Conservation (phyloP, 495 filamentous ascomycete genomes). For the Talaromyces adpressus region DNA sequence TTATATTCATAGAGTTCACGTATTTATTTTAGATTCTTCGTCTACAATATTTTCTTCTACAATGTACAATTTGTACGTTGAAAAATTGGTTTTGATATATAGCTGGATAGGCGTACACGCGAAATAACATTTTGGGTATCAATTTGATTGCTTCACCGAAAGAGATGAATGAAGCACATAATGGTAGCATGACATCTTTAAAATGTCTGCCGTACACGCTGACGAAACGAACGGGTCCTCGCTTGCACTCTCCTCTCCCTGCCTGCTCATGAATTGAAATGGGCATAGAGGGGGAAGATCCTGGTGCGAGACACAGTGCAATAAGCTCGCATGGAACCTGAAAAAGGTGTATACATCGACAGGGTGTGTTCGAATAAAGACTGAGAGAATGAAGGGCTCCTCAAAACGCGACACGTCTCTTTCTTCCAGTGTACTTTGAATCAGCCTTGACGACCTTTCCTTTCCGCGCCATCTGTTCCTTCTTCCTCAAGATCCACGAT, state of each 20-base stretch:
- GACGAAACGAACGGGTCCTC: neutral
- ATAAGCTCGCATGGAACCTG: neutral
- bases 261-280: neutral
- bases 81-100: neutral
- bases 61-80: neutral
- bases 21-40: conserved; percentile 7
- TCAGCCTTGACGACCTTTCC: conserved; percentile 87
- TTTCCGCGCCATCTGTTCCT: conserved; percentile 89
- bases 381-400: neutral
- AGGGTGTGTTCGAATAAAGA: neutral
- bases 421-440: conserved; percentile 90
- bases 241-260: neutral
- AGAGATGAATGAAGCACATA: neutral
- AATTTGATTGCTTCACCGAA: neutral
- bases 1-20: conserved; percentile 7
- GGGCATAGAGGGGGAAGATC: neutral
- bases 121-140: neutral
- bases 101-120: neutral
- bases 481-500: conserved; percentile 88
- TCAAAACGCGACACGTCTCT: conserved; percentile 57
- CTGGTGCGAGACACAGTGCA: neutral
- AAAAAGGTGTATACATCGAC: neutral
- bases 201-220: neutral
- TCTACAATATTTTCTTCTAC: neutral
- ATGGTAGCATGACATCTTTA: neutral